Evolutionary conservation across 768 basidiomycete species (phyloP).

Genomic region (Leccinellum rugosiceps): DNA sequence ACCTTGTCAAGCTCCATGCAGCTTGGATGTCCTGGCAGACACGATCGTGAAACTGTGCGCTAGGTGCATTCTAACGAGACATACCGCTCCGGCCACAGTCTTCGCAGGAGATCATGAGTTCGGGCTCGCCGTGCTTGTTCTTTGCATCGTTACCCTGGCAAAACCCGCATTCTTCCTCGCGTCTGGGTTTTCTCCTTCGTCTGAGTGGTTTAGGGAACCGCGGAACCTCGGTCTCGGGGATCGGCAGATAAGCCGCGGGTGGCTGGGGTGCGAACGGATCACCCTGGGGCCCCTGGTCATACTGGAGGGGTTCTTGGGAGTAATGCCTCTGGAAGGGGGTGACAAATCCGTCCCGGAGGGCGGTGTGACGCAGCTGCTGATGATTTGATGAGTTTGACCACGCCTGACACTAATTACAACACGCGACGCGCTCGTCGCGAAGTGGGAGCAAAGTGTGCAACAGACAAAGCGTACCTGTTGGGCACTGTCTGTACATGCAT

Average conservation of each 20-base stretch:
- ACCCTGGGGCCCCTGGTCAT: conserved; percentile 74
- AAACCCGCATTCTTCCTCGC: conserved; percentile 73
- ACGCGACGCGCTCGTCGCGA: conserved; percentile 67
- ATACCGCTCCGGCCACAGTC: conserved; percentile 83
- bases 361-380: conserved; percentile 24
- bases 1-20: conserved; percentile 69
- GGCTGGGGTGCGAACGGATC: conserved; percentile 78
- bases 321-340: conserved; percentile 16
- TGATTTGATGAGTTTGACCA: conserved; percentile 20
- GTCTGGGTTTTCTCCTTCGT: conserved; percentile 42
- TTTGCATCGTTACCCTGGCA: conserved; percentile 63
- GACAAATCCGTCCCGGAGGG: conserved; percentile 30
- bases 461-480: conserved; percentile 38
- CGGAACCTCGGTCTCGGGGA: conserved; percentile 42
- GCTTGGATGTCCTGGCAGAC: conserved; percentile 69
- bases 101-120: conserved; percentile 73
- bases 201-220: conserved; percentile 44
- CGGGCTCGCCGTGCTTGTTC: conserved; percentile 57
- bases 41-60: neutral
- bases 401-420: conserved; percentile 38
- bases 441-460: conserved; percentile 16
- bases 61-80: conserved; percentile 19
- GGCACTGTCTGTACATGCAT: conserved; percentile 8
- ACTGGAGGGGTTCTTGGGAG: conserved; percentile 43
- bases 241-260: conserved; percentile 47